phyloP scores from a whole-genome alignment of 306 rosid species.

The Ammopiptanthus mongolicus region DNA sequence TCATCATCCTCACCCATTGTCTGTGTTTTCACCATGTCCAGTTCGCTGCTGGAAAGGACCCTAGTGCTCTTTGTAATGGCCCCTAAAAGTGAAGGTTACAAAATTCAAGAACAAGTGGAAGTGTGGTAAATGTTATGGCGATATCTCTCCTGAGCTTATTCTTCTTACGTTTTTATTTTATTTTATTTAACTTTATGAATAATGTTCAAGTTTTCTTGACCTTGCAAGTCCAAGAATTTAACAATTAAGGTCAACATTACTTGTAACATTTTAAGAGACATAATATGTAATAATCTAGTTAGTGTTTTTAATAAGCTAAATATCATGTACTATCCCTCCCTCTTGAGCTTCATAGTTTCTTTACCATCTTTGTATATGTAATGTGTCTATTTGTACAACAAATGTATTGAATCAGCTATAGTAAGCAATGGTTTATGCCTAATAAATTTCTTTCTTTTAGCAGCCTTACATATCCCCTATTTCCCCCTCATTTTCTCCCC shows the following conservation, averaged over 20 bases:
- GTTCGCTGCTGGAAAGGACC: neutral
- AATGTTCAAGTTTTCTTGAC: slow-evolving; percentile 87
- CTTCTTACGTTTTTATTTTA: neutral
- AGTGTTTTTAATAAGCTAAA: neutral
- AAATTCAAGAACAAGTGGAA: neutral
- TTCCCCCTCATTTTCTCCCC: neutral
- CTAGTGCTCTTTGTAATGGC: slow-evolving; percentile 1
- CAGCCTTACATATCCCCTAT: neutral
- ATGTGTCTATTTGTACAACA: neutral
- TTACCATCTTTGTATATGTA: neutral
- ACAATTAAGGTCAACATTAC: neutral
- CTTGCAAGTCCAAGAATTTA: slow-evolving; percentile 70
- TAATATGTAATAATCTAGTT: neutral
- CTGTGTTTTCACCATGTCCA: neutral
- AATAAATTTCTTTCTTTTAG: neutral
- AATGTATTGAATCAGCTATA: neutral
- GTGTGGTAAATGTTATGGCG: slow-evolving; percentile 40
- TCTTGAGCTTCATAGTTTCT: slow-evolving; percentile 17
- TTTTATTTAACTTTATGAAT: slow-evolving; percentile 13
- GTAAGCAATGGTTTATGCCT: neutral
- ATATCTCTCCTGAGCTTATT: slow-evolving; percentile 97
- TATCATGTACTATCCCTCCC: slow-evolving; percentile 19
- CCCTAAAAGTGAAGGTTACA: neutral
- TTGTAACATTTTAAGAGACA: neutral
- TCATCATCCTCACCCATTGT: neutral